Percentiles rank a stretch among this genome's conserved stretches.
Conservation (phyloP, 345 rosid species). For the Brassica rapa region DNA sequence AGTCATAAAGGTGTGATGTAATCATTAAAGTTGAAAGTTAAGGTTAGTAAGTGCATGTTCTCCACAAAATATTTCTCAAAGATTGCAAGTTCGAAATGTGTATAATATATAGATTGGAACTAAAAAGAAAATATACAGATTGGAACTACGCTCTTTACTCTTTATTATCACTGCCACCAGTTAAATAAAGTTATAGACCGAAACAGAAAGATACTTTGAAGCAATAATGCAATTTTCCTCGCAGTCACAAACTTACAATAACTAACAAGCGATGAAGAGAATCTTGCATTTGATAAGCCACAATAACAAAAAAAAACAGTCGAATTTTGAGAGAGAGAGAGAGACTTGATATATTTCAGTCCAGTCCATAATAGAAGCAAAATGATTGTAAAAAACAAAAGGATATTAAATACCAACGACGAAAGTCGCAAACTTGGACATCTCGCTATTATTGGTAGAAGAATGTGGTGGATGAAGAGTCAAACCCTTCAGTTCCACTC, state of each 20-base stretch:
- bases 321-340: constrained; percentile 17
- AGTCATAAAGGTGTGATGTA: not conserved
- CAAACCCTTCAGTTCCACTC: constrained; percentile 29
- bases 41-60: not conserved
- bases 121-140: not conserved
- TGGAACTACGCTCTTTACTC: not conserved
- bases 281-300: constrained; percentile 20
- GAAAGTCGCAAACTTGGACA: constrained; percentile 19
- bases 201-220: not conserved
- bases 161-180: not conserved
- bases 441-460: constrained; percentile 29
- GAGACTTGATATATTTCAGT: constrained; percentile 8
- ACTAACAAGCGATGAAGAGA: not conserved
- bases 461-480: constrained; percentile 12
- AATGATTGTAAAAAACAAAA: constrained; percentile 15
- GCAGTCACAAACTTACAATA: not conserved
- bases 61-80: not conserved
- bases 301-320: constrained; percentile 13
- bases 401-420: not conserved
- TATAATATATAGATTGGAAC: not conserved
- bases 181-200: not conserved
- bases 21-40: not conserved
- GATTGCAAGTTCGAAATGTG: not conserved
- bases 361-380: constrained; percentile 10
- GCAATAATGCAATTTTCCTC: not conserved